A percentile compares a stretch with the other conserved stretches of the same genome.
These are phyloP conservation scores for Malus hybrid DNA, from an alignment of 331 rosid species.

Conservation along the genomic window DNA sequence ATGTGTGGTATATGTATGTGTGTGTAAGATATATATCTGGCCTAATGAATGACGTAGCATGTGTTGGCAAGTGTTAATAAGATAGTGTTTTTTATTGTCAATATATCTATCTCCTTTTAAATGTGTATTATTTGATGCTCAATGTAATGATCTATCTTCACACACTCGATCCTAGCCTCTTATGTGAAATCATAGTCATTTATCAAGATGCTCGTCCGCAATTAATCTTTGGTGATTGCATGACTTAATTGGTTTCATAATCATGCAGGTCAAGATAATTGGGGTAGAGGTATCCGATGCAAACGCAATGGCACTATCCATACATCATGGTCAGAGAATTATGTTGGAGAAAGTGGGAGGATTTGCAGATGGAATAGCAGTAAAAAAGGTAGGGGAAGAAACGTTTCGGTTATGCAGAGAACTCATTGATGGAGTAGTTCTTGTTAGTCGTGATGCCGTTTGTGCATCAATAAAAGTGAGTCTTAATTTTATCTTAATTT, in stretches of 20 bases:
- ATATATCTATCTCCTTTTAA: background rate
- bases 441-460: slow-evolving; percentile 83
- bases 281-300: slow-evolving; percentile 89
- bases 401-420: slow-evolving; percentile 75
- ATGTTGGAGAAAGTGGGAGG: slow-evolving; percentile 67
- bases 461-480: slow-evolving; percentile 92
- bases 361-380: slow-evolving; percentile 97
- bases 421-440: slow-evolving; percentile 79
- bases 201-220: background rate
- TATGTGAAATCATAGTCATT: background rate
- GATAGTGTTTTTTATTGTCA: background rate
- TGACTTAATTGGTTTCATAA: background rate
- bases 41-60: background rate
- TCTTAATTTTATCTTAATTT: background rate
- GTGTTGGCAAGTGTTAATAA: too few relatives aligned
- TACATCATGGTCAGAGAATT: slow-evolving; percentile 77
- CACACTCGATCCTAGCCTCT: background rate
- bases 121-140: background rate
- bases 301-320: slow-evolving; percentile 91
- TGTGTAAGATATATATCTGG: background rate
- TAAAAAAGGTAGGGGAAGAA: slow-evolving; percentile 92
- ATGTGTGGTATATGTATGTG: background rate
- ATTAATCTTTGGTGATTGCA: background rate
- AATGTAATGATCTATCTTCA: background rate
- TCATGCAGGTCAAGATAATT: slow-evolving; percentile 68